Percentiles rank a stretch among this genome's conserved stretches.
phyloP scores from a whole-genome alignment of 148 eudicot genomes.

The Rhododendron vialii region DNA sequence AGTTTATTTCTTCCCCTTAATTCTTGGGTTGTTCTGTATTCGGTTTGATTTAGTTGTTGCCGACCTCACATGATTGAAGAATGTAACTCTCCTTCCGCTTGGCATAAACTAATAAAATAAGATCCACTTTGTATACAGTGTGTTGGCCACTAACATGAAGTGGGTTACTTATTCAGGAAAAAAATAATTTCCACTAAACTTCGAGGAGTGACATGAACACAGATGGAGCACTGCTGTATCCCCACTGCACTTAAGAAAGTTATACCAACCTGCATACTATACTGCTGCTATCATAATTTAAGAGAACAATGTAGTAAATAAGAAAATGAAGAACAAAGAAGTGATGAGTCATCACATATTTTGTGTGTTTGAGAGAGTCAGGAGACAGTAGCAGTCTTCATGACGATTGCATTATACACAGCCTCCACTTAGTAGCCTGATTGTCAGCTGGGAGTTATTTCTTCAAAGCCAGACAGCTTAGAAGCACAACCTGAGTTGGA shows the following conservation, averaged over 20 bases:
- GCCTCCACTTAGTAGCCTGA: not conserved
- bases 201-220: not conserved
- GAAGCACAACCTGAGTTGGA: not conserved
- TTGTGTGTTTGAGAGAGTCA: not conserved
- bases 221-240: slow-evolving; percentile 1
- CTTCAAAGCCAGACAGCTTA: not conserved
- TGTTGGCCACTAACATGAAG: not conserved
- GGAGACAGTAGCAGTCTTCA: not conserved
- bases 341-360: not conserved
- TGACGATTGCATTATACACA: not conserved
- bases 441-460: not conserved
- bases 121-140: not conserved
- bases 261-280: not conserved
- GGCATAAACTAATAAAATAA: not conserved
- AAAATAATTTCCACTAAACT: not conserved
- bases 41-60: not conserved
- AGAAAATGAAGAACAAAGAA: not conserved
- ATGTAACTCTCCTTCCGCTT: not conserved
- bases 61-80: not conserved
- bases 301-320: not conserved
- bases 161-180: not conserved
- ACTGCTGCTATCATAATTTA: not conserved
- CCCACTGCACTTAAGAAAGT: not conserved
- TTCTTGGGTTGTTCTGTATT: not conserved
- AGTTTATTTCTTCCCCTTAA: not conserved